phyloP scores from a whole-genome alignment of 2,329 filamentous ascomycete species.

The Parascedosporium putredinis region DNA sequence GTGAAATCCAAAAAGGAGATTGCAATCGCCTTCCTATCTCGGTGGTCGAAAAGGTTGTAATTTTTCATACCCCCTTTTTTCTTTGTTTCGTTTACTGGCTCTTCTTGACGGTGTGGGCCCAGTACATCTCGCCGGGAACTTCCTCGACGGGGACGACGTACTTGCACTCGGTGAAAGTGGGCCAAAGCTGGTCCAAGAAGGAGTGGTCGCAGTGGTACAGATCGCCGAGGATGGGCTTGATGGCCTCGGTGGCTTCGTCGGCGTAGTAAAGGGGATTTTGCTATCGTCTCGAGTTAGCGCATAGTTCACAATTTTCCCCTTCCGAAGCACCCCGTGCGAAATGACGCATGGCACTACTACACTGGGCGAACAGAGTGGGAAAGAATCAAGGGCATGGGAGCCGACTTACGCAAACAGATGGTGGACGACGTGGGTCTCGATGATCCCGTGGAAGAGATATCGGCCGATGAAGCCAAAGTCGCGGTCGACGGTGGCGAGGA shows the following conservation, averaged over 20 bases:
- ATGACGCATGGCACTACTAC: no score
- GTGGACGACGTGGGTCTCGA: constrained; percentile 54
- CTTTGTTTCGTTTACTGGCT: not conserved
- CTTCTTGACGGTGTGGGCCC: constrained; percentile 7
- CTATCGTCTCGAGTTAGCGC: no score
- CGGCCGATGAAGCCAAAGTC: constrained; percentile 54
- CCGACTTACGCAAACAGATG: constrained; percentile 40
- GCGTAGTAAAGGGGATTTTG: constrained; percentile 95
- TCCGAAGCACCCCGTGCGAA: no score
- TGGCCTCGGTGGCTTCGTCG: constrained; percentile 86
- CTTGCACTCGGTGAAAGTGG: constrained; percentile 34
- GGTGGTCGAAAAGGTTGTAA: no score
- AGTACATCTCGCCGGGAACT: constrained; percentile 6
- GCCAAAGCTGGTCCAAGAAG: constrained; percentile 35
- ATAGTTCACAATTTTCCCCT: no score
- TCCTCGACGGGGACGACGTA: constrained; percentile 26
- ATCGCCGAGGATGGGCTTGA: constrained; percentile 44
- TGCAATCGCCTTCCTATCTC: no score
- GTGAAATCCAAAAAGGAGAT: no score
- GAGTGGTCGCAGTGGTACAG: constrained; percentile 37
- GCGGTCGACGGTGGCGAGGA: constrained; percentile 54
- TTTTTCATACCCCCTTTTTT: no score
- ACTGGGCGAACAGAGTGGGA: no score
- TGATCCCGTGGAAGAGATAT: constrained; percentile 58
- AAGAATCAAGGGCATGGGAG: not conserved